Base-by-base conservation (phyloP, 2,329 filamentous ascomycete species). In the Phialemoniopsis sp. region DNA sequence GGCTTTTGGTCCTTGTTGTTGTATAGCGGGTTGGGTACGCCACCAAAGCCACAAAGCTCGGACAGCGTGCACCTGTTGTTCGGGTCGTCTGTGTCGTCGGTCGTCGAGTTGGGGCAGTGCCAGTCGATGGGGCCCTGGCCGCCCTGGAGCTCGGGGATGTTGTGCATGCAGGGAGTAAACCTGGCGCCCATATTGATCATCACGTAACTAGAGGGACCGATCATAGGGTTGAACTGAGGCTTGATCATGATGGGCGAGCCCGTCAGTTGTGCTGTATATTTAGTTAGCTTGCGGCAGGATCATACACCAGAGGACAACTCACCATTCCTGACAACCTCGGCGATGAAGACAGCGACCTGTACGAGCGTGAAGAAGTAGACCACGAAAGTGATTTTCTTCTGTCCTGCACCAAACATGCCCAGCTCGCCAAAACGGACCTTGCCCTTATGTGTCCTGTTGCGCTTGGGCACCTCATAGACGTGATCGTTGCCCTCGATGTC, bases 181-280 rank as follows among this genome's bases (percentile, higher is more conserved):
- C 93, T 83, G 31, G 90, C 88, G 42, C 93, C 93, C 88, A 98
- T 95, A 62, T 95, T 95, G 68, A 97, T 95, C 53, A 95, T 79
- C 17, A 97, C 80, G 51, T 89, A 88, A 2, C 83, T 78, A 5
- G 90, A 95, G 1, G 93, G 93, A 0, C 93, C 93, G 55, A 98
- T 95, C 89, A 98, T 95, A 42, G 87, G 86, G 65, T 97, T 98
- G 68, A 98, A 95, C 13, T 74, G 76, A 2, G 93, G 93, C 40
- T 91, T 78, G 38, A 82, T 90, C 67, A 82, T 77, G 55, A 89
- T 88, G 15, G 85, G 77, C 17, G 85, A 84, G 39, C 86, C 86
- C 1, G 91, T 96, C 21, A 47, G 29, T 32, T 39, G 36, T 16
- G 33, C 50, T 42, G 32, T 16, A 13, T 5, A 6, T 26, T 26